Evolutionary conservation across 441 rosid species (phyloP), one percentile per base, ranked within the genome.

Genomic region (Biscutella auriculata): DNA sequence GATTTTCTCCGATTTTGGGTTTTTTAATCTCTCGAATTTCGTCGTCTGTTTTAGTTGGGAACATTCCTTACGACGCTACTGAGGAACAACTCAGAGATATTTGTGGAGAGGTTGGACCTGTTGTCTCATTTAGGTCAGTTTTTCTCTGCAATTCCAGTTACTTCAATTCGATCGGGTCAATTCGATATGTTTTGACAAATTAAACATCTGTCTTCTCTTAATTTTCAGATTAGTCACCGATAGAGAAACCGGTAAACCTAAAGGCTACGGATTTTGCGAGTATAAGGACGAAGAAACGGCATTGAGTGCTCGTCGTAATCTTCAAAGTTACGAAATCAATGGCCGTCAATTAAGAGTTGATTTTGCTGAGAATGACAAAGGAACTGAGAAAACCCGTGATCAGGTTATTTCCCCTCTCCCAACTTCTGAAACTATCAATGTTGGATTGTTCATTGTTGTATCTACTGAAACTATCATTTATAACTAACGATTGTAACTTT

Each of bases 281-380:
- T 93, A 93, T 67, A 93, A 87, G 67, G 97, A 93, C 76, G 97
- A 89, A 74, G 97, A 93, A 69, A 93, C 98, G 0, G 97, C 97
- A 5, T 54, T 88, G 65, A 93, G 98, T 71, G 98, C 98, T 66
- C 95, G 95, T 21, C 95, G 97, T 66, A 93, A 93, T 79, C 97
- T 93, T 43, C 93, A 87, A 73, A 90, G 96, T 66, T 89, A 87
- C 34, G 86, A 80, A 70, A 87, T 93, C 57, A 89, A 93, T 75
- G 98, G 98, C 13, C 76, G 98, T 73, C 97, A 93, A 16, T 66
- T 93, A 51, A 84, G 98, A 60, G 97, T 93, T 65, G 97, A 87
- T 87, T 93, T 93, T 62, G 96, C 97, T 19, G 98, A 93, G 79
- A 93, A 93, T 81, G 97, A 93, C 71, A 93, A 87, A 79, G 88